A percentile compares a stretch with the other conserved stretches of the same genome.
Evolutionary conservation across 1,284 basidiomycete genomes (phyloP).

Genomic region (Tausonia pullulans): DNA sequence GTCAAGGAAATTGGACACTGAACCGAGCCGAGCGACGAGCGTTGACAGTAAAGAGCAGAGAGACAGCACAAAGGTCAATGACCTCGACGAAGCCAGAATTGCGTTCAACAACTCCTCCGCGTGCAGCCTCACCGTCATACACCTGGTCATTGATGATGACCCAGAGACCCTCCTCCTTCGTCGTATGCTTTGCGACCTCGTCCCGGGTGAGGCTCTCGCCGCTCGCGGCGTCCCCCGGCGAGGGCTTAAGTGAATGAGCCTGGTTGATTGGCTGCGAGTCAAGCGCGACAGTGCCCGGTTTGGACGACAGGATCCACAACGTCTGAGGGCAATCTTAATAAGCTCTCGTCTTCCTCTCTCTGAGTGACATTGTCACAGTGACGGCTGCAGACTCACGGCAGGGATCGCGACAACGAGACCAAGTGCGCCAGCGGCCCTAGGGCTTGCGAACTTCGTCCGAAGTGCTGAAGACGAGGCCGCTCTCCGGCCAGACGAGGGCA

Average conservation of each 20-base stretch:
- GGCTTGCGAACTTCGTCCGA: too few relatives aligned
- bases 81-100: background rate
- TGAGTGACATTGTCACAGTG: background rate
- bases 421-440: too few relatives aligned
- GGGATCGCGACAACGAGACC: background rate
- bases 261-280: background rate
- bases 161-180: slow-evolving; percentile 3
- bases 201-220: background rate
- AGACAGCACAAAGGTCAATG: background rate
- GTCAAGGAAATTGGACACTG: slow-evolving; percentile 5
- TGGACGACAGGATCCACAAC: background rate
- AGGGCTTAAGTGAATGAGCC: background rate
- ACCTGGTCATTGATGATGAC: slow-evolving; percentile 14
- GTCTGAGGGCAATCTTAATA: too few relatives aligned
- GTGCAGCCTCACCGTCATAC: slow-evolving; percentile 2
- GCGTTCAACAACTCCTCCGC: background rate
- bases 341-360: too few relatives aligned
- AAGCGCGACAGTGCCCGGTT: background rate
- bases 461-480: too few relatives aligned
- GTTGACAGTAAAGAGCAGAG: background rate
- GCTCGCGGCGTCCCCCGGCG: background rate
- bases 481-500: too few relatives aligned
- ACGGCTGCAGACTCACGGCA: background rate
- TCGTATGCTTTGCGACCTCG: background rate
- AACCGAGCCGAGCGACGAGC: too few relatives aligned